Percentiles rank a stretch among this genome's conserved stretches.
phyloP scores from a whole-genome alignment of 2,329 filamentous ascomycete genomes.

The Chaetothyriales sp. region DNA sequence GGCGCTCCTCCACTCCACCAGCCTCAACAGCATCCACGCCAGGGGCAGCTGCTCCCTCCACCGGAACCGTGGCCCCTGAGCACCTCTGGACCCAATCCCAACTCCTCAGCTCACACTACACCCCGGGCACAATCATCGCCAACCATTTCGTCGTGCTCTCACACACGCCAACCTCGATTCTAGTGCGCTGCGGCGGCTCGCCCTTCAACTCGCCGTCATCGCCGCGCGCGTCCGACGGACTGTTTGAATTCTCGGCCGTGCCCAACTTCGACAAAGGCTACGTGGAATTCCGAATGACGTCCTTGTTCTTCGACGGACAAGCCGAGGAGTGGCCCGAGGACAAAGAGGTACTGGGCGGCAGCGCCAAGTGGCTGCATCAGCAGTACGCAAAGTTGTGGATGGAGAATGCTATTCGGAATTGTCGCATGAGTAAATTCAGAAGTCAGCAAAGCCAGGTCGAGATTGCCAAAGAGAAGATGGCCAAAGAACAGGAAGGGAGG shows the following conservation, averaged over 20 bases:
- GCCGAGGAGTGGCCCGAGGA: constrained; percentile 34
- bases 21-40: not conserved
- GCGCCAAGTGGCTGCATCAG: constrained; percentile 33
- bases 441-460: not conserved
- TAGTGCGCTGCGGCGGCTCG: constrained; percentile 53
- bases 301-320: constrained; percentile 45
- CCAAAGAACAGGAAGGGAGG: not conserved
- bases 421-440: constrained; percentile 1
- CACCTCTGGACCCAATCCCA: constrained; percentile 50
- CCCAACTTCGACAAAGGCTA: constrained; percentile 46
- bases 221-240: constrained; percentile 47
- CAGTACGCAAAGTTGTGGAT: constrained; percentile 45
- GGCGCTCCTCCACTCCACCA: not conserved
- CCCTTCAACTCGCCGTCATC: constrained; percentile 39
- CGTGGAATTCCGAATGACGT: constrained; percentile 53
- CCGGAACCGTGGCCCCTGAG: constrained; percentile 19
- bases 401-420: constrained; percentile 37
- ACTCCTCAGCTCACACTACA: constrained; percentile 44
- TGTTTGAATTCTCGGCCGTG: constrained; percentile 51
- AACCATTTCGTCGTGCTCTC: constrained; percentile 62
- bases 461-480: not conserved
- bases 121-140: constrained; percentile 49
- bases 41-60: constrained; percentile 26
- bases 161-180: constrained; percentile 46
- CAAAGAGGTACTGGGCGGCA: constrained; percentile 24